phyloP scores from a whole-genome alignment of 2,329 filamentous ascomycete species.

The Ilyonectria mors-panacis region DNA sequence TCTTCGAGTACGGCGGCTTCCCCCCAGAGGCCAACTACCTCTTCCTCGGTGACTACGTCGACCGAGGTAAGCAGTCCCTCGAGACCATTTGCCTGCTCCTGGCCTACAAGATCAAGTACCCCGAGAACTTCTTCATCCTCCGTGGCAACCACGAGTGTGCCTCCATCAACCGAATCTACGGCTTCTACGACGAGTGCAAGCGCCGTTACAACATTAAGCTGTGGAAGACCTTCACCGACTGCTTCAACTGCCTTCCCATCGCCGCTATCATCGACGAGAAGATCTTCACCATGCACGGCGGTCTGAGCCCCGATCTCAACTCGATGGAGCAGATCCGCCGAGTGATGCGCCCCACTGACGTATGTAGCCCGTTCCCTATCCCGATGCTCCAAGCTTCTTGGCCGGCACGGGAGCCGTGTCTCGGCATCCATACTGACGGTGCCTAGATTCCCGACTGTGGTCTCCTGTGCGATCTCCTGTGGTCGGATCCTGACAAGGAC shows the following conservation, averaged over 20 bases:
- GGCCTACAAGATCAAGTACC: constrained; percentile 99
- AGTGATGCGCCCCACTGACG: constrained; percentile 98
- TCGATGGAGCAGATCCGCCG: constrained; percentile 99
- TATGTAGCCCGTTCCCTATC: constrained; percentile 68
- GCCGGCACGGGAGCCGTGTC: constrained; percentile 40
- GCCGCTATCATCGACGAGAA: constrained; percentile 99
- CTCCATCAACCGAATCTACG: constrained; percentile 98
- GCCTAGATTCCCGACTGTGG: constrained; percentile 95
- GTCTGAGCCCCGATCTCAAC: constrained; percentile 96
- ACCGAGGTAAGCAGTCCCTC: constrained; percentile 98
- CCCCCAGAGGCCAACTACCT: constrained; percentile 99
- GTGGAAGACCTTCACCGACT: constrained; percentile 99
- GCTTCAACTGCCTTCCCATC: constrained; percentile 99
- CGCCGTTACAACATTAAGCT: constrained; percentile 99
- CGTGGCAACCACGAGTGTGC: constrained; percentile 99
- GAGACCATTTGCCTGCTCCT: constrained; percentile 98
- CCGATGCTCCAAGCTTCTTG: constrained; percentile 19
- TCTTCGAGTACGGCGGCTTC: constrained; percentile 99
- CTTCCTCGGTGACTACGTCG: constrained; percentile 98
- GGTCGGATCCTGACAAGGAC: constrained; percentile 99
- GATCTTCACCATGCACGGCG: constrained; percentile 99
- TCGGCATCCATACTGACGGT: constrained; percentile 24
- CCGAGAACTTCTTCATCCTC: constrained; percentile 99
- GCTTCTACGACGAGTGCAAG: constrained; percentile 99
- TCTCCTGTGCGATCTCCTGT: constrained; percentile 95